Evolutionary conservation across 1,139 yeast species (phyloP), one percentile per base, ranked within the genome.

Genomic region (Trichomonascaceae sp.): DNA sequence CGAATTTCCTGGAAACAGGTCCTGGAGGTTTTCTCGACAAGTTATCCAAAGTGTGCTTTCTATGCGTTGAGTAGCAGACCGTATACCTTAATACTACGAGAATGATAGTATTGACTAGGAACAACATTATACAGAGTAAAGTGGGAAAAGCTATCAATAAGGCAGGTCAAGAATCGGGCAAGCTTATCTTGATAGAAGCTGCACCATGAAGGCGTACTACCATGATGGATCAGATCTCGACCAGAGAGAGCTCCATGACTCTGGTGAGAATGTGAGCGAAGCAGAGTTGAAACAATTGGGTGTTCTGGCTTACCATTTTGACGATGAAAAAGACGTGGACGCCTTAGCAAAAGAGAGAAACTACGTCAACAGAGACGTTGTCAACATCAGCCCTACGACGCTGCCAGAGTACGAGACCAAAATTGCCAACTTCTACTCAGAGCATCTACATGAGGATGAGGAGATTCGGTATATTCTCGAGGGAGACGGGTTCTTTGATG

Each of bases 361-460:
- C 25, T 89, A 89, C 61, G 78, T 73, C 54, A 85, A 85, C 57
- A 62, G 93, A 41, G 98, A 89, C 56, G 66, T 62, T 34, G 72
- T 89, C 20, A 61, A 61, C 31, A 67, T 89, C 37, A 69, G 74
- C 23, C 69, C 74, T 29, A 71, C 60, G 5, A 65, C 77, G 0
- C 73, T 85, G 51, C 66, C 69, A 27, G 76, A 72, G 1, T 72
- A 79, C 49, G 67, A 73, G 43, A 64, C 62, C 38, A 82, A 84
- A 56, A 68, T 87, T 59, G 62, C 69, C 41, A 68, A 59, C 36
- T 87, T 87, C 57, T 84, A 78, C 60, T 65, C 71, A 32, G 97
- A 89, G 55, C 98, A 89, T 57, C 65, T 82, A 44, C 98, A 89
- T 54, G 97, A 89, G 55, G 98, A 89, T 54, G 98, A 89, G 59